phyloP scores from a whole-genome alignment of 2,329 filamentous ascomycete species.

The Hymenoscyphus salicellus region DNA sequence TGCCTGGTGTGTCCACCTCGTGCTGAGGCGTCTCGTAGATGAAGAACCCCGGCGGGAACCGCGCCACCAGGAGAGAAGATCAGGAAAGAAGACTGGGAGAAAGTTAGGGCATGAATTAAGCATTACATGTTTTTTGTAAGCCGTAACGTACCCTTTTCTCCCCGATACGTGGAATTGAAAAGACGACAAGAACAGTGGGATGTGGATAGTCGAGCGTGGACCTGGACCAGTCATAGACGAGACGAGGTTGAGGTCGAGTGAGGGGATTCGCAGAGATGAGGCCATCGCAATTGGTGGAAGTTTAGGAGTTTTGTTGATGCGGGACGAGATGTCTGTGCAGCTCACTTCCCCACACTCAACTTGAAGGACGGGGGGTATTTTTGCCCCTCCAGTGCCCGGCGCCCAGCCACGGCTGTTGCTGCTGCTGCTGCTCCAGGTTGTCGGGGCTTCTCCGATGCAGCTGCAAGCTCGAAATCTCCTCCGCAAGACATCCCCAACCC shows the following conservation, averaged over 20 bases:
- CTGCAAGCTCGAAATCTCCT: no score
- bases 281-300: not conserved
- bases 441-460: not conserved
- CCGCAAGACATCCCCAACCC: not conserved
- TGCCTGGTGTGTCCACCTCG: not conserved
- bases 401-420: no score
- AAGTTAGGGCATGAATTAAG: not conserved
- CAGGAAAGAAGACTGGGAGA: no score
- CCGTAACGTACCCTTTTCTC: not conserved
- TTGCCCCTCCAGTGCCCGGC: not conserved
- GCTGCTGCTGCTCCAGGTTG: not conserved
- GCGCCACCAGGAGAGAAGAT: no score
- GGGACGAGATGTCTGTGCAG: not conserved
- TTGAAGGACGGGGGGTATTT: not conserved
- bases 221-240: no score
- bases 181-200: not conserved
- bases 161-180: slow-evolving; percentile 2
- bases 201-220: no score
- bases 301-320: not conserved
- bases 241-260: not conserved
- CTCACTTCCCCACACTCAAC: slow-evolving; percentile 1
- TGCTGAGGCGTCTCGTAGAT: not conserved
- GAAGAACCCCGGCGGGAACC: not conserved
- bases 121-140: not conserved
- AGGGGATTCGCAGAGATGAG: not conserved